Evolutionary conservation across 768 basidiomycete species (phyloP), one percentile per base, ranked within the genome.

Genomic region (Boletus patriciae): DNA sequence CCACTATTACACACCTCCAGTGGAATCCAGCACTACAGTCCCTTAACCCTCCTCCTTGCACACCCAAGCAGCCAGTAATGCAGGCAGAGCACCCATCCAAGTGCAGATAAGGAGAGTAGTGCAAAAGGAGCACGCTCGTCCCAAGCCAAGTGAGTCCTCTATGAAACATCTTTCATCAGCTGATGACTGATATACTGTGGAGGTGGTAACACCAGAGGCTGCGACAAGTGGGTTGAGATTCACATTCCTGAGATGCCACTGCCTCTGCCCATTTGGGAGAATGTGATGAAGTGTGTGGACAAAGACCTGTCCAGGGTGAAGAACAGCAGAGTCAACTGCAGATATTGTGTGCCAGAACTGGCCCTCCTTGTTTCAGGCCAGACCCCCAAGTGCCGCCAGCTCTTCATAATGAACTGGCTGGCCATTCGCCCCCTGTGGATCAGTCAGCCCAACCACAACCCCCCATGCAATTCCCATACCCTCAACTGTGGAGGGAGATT

Each of bases 321-420:
- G 27, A n/a, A 1, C 1, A 23, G 31, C 19, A 1, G 36, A 2
- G 29, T 55, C n/a, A 51, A 56, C 27, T 29, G 1, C 0, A 54
- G 58, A 1, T 62, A 59, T 50, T 4, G 29, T 5, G 44, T 59
- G 4, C 58, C 58, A 10, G 47, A 62, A 15, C 54, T 50, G 0
- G 29, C 50, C 6, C 4, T 56, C 2, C 51, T 59, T 6, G 25
- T 53, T n/a, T 23, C 29, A 3, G 10, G 40, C 3, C 27, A 40
- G 8, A 21, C 19, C 4, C 50, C 41, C 7, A 23, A 46, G 19
- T 15, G n/a, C 7, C 51, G 31, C 25, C 42, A 55, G 19, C 36
- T 44, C 1, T 63, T 44, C 6, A 23, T 63, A 5, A 45, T 13
- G 1, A 61, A 63, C 38, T 63, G 62, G 62, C 49, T 61, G 3